Percentiles rank a stretch among this genome's conserved stretches.
Conservation (phyloP, 768 basidiomycete genomes). For the Phlebiopsis flavidoalba region DNA sequence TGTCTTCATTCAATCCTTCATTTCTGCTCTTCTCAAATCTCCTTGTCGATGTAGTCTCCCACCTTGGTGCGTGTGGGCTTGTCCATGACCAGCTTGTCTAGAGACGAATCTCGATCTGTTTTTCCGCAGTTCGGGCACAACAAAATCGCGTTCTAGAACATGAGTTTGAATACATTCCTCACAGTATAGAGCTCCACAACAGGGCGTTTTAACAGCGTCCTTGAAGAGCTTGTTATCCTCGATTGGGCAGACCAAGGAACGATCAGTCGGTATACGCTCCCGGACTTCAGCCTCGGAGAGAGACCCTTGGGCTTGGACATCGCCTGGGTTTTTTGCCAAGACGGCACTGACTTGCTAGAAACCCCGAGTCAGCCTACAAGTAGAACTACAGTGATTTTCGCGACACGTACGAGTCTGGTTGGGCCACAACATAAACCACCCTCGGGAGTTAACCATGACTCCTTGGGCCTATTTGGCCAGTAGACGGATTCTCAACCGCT, state of each 20-base stretch:
- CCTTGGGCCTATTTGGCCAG: slow-evolving; percentile 71
- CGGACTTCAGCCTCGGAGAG: slow-evolving; percentile 89
- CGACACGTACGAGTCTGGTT: slow-evolving; percentile 84
- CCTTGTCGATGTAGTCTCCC: slow-evolving; percentile 74
- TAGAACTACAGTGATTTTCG: neutral
- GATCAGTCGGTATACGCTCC: slow-evolving; percentile 75
- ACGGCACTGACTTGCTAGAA: slow-evolving; percentile 73
- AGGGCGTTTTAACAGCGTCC: slow-evolving; percentile 93
- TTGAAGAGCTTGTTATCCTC: slow-evolving; percentile 89
- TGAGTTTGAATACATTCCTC: slow-evolving; percentile 97
- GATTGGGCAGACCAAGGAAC: slow-evolving; percentile 79
- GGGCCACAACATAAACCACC: slow-evolving; percentile 96
- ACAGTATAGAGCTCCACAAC: slow-evolving; percentile 88
- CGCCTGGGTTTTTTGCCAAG: slow-evolving; percentile 97
- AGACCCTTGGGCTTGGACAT: slow-evolving; percentile 72
- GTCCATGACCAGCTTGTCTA: slow-evolving; percentile 84
- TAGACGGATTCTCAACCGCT: slow-evolving; percentile 84
- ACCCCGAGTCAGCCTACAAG: neutral
- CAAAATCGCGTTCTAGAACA: slow-evolving; percentile 91
- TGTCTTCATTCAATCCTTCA: slow-evolving; percentile 35
- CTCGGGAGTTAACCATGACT: slow-evolving; percentile 97
- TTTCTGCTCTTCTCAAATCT: slow-evolving; percentile 74
- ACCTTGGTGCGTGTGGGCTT: slow-evolving; percentile 76
- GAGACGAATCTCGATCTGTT: slow-evolving; percentile 72
- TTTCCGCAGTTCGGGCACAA: slow-evolving; percentile 88